A percentile compares a stretch with the other conserved stretches of the same genome.
These are phyloP conservation scores for Hemileccinum impolitum DNA, from an alignment of 768 basidiomycete genomes.

Conservation along the genomic window DNA sequence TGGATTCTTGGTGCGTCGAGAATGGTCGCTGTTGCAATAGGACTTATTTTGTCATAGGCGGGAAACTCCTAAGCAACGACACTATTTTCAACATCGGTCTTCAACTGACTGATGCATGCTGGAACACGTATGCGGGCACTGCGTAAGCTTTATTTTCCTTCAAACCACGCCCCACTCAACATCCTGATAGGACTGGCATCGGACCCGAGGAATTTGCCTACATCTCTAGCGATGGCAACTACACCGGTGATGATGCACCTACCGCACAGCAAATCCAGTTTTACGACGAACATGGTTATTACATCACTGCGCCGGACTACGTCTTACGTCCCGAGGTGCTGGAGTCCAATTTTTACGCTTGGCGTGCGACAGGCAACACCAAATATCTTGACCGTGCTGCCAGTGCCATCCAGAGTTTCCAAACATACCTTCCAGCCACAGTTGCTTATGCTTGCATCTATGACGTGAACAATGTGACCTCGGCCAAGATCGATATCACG, in stretches of 20 bases:
- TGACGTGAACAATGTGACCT: slow-evolving; percentile 48
- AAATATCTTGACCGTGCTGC: slow-evolving; percentile 68
- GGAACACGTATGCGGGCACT: slow-evolving; percentile 77
- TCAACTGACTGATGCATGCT: slow-evolving; percentile 65
- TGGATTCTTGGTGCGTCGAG: slow-evolving; percentile 56
- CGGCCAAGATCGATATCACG: slow-evolving; percentile 53
- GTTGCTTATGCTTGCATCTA: slow-evolving; percentile 55
- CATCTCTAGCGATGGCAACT: slow-evolving; percentile 58
- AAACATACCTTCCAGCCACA: slow-evolving; percentile 43
- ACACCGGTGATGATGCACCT: slow-evolving; percentile 46
- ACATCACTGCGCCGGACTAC: slow-evolving; percentile 52
- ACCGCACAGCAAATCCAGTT: slow-evolving; percentile 42
- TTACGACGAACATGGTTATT: slow-evolving; percentile 64
- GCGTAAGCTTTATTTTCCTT: slow-evolving; percentile 39
- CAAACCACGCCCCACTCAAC: not conserved
- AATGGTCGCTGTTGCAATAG: not conserved
- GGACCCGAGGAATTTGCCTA: slow-evolving; percentile 71
- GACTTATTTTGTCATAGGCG: slow-evolving; percentile 39
- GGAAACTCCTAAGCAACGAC: slow-evolving; percentile 63
- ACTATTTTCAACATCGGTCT: slow-evolving; percentile 64
- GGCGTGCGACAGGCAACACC: slow-evolving; percentile 62
- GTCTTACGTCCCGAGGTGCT: slow-evolving; percentile 73
- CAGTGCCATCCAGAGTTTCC: slow-evolving; percentile 55
- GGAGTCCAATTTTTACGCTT: slow-evolving; percentile 82
- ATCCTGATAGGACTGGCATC: slow-evolving; percentile 59